These are phyloP conservation scores for Quambalaria eucalypti DNA, from an alignment of 1,284 basidiomycete genomes.

Conservation along the genomic window DNA sequence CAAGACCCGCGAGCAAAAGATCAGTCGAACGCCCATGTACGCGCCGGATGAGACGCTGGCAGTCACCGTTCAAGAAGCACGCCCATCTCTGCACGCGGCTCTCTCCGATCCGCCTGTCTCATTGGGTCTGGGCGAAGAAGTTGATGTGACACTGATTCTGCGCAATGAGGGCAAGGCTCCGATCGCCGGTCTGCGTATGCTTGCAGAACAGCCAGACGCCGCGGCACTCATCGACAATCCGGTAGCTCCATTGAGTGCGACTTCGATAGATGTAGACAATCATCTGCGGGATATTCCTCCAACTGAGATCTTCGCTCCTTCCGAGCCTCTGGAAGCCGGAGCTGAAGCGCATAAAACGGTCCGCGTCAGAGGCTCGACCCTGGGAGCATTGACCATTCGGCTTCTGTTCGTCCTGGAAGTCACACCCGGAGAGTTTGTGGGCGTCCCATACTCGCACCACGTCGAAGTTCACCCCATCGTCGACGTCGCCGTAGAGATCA, in stretches of 20 bases:
- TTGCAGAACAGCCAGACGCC: constrained; percentile 1
- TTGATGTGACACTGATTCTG: constrained; percentile 6
- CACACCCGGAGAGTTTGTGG: too few species aligned
- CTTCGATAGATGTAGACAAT: too few species aligned
- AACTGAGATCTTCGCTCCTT: neutral
- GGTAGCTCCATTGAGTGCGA: neutral
- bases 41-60: constrained; percentile 48
- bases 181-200: constrained; percentile 13
- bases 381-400: constrained; percentile 2
- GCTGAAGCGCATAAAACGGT: neutral
- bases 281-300: neutral
- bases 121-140: constrained; percentile 15
- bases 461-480: neutral
- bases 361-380: neutral
- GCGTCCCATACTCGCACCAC: neutral
- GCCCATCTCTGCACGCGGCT: constrained; percentile 43
- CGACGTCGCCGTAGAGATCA: neutral
- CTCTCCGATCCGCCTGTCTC: constrained; percentile 8
- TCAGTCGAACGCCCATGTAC: constrained; percentile 45
- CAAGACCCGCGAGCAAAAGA: constrained; percentile 48
- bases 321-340: neutral
- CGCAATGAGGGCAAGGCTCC: constrained; percentile 1
- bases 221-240: neutral
- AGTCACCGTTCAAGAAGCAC: constrained; percentile 40
- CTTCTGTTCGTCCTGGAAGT: constrained; percentile 1